phyloP scores from a whole-genome alignment of 2,329 filamentous ascomycete genomes.

The Diaporthe citriasiana region DNA sequence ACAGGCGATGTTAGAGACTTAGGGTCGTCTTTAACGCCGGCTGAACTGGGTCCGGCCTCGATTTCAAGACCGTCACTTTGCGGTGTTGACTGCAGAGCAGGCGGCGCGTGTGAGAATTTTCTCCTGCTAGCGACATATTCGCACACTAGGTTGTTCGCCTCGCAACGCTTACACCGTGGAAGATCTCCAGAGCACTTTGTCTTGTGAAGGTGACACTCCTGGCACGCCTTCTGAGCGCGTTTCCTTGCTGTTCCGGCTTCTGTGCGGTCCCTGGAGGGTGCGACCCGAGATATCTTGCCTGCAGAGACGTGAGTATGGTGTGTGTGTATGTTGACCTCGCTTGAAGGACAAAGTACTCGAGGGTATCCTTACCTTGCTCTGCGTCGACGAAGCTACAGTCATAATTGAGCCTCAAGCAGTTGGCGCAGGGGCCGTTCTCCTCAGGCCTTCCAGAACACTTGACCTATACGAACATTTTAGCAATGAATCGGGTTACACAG shows the following conservation, averaged over 20 bases:
- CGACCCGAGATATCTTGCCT: slow-evolving; percentile 55
- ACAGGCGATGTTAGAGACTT: slow-evolving; percentile 24
- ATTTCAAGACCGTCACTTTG: slow-evolving; percentile 8
- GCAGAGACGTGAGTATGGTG: neutral
- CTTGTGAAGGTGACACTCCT: slow-evolving; percentile 58
- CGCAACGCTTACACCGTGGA: slow-evolving; percentile 57
- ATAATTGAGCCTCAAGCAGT: slow-evolving; percentile 55
- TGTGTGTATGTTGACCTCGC: neutral
- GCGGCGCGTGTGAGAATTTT: slow-evolving; percentile 54
- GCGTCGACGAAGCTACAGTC: slow-evolving; percentile 52
- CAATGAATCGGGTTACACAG: neutral
- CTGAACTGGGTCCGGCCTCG: slow-evolving; percentile 9
- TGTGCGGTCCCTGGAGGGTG: slow-evolving; percentile 57
- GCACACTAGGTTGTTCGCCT: slow-evolving; percentile 52
- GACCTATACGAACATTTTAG: slow-evolving; percentile 50
- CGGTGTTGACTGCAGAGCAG: slow-evolving; percentile 34
- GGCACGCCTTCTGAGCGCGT: slow-evolving; percentile 59
- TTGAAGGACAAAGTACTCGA: neutral
- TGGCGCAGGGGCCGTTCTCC: slow-evolving; percentile 53
- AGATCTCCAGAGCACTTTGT: slow-evolving; percentile 60
- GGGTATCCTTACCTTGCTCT: slow-evolving; percentile 35
- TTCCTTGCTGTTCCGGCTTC: slow-evolving; percentile 59
- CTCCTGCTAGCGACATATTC: slow-evolving; percentile 58
- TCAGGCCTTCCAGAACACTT: slow-evolving; percentile 56
- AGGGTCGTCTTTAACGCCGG: slow-evolving; percentile 3